Percentiles rank a stretch among this genome's conserved stretches.
phyloP scores from a whole-genome alignment of 1,284 basidiomycete species.

The Trametes pubescens region DNA sequence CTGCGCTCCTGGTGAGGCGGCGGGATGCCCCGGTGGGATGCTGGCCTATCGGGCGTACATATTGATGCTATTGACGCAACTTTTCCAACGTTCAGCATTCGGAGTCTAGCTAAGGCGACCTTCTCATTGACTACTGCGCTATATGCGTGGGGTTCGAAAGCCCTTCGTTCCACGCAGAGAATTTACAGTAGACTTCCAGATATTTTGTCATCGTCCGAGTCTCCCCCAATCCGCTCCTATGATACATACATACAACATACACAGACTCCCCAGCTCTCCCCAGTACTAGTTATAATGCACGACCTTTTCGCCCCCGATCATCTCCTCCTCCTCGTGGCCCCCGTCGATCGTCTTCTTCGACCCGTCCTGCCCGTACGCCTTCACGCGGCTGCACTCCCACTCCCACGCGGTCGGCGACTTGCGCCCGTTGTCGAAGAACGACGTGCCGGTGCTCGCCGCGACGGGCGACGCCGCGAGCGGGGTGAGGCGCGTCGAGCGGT shows the following conservation, averaged over 20 bases:
- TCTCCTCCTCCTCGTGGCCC: constrained; percentile 25
- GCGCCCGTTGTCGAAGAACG: constrained; percentile 21
- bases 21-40: too few species aligned
- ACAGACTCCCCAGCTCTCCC: constrained; percentile 8
- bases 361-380: constrained; percentile 25
- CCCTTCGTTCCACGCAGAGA: too few species aligned
- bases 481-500: constrained; percentile 23
- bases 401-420: constrained; percentile 24
- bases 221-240: neutral
- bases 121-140: too few species aligned
- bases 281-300: constrained; percentile 25
- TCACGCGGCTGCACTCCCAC: constrained; percentile 25
- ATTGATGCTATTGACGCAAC: too few species aligned
- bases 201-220: too few species aligned
- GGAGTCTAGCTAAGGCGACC: too few species aligned
- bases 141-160: too few species aligned
- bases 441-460: constrained; percentile 16
- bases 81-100: too few species aligned
- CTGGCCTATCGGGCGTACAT: too few species aligned
- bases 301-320: constrained; percentile 23
- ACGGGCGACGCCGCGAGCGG: constrained; percentile 22
- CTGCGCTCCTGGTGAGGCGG: neutral
- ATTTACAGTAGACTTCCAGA: too few species aligned
- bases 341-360: constrained; percentile 23
- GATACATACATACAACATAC: neutral